Evolutionary conservation across 2,329 filamentous ascomycete genomes (phyloP), one percentile per base, ranked within the genome.

Genomic region (Paecilomyces niveus): DNA sequence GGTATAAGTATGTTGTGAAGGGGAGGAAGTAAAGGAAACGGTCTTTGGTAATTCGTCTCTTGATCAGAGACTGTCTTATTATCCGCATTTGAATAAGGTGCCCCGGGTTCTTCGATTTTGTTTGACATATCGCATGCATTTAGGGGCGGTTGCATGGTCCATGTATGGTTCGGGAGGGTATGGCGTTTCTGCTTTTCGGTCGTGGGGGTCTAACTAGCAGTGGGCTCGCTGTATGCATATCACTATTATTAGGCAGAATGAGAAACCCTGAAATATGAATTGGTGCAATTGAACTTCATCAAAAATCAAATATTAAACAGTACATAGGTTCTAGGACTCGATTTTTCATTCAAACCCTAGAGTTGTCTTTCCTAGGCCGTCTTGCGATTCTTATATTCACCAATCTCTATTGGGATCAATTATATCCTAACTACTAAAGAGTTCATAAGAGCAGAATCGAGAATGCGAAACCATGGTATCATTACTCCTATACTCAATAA

Each of bases 1-100:
- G 65, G 54, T 77, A 77, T 59, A 74, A 74, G 59, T 72, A 75
- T 63, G 67, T 62, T 31, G 59, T 64, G 18, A 63, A 64, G 53
- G 32, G 53, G 6, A n/a, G 11, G 15, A 57, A 53, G 54, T 50
- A 29, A 58, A 53, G 35, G n/a, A 54, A 21, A 4, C 10, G 10
- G 15, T 31, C 3, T 32, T 7, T 11, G 29, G 26, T 21, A 21
- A 45, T 21, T 18, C 39, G 8, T 45, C 18, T 18, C 39, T 45
- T 21, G 15, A 45, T n/a, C n/a, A 45, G 15, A 21, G 39, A 21
- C 39, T 18, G 39, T 45, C 26, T 39, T 45, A n/a, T 45, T n/a
- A 8, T 45, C 18, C n/a, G 18, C 18, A 8, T 18, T 18, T 45
- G 6, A 45, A 2, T 8, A 45, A n/a, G 39, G 39, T 21, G 39